Base-by-base conservation (phyloP, 73 alveolate genomes). In the Breviolum minutum region DNA sequence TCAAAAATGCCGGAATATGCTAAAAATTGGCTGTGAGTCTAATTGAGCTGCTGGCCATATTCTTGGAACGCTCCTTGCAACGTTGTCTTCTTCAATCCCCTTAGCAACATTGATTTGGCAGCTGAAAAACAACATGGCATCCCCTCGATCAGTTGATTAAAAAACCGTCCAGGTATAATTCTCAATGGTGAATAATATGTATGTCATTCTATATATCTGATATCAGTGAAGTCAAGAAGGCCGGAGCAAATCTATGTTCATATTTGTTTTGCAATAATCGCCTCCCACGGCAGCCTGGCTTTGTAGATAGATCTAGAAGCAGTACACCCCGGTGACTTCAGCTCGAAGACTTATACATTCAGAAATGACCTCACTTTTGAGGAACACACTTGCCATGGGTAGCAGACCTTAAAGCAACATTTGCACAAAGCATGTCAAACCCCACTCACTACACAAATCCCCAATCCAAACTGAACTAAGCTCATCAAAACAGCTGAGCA, bases 21-120 rank as follows among this genome's bases (percentile, higher is more conserved):
- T 3, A 40, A 40, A 40, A 40, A 40, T 40, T 2, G 54, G 54
- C 54, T 40, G 54, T 40, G 54, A 40, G 0, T 40, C 0, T 40
- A 3, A 22, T 30, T 87, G 82, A 88, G 95, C 71, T 40, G 30
- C 26, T 2, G n/a, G 97, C 97, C 97, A 63, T 70, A 90, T 54
- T 90, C 97, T 90, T 77, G 87, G 77, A 90, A 90, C 24, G 97
- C 97, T 64, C 97, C 97, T 29, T 90, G 97, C 87, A 90, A 26
- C 76, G 97, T 90, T 11, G 97, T 90, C 88, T 90, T 90, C 97
- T 90, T 90, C 97, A 90, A 26, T 30, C 97, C 97, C 97, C 97
- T 90, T 27, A 9, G 95, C 3, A 87, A 16, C 66, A n/a, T 3
- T 4, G 66, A 11, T 0, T 27, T 40, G 11, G 17, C 64, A 32